Base-by-base conservation (phyloP, 352 stramenopile species). In the Phytophthora rubi region DNA sequence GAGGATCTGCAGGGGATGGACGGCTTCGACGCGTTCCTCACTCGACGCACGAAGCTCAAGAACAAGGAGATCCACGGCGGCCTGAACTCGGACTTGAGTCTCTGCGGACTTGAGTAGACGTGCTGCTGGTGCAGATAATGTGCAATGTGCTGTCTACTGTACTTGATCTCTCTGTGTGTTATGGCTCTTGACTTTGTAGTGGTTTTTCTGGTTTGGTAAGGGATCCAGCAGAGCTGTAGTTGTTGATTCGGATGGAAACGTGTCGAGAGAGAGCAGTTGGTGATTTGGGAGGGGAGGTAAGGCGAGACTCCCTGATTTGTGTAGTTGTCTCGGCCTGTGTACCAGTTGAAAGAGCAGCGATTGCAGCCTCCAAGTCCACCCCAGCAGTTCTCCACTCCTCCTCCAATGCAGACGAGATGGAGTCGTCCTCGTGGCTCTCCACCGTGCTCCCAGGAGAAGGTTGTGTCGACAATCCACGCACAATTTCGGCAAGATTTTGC, bases 11-110 rank as follows among this genome's bases (percentile, higher is more conserved):
- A 94, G 59, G 61, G 58, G 32, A 95, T 96, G 89, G 77, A 92
- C 16, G 87, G 89, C 35, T 87, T 93, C 45, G 80, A 94, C 10
- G 73, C 70, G 28, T 96, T 96, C 71, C 61, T 95, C 45, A 65
- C 75, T 59, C 81, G 89, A n/a, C 89, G 89, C 33, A 95, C 85
- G 42, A 72, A 84, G 62, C 76, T 92, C 42, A 96, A 96, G 68
- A 91, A 96, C 79, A 96, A 96, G 79, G 89, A 93, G 62, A 89
- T 96, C 56, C 84, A 94, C 57, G 86, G 84, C 45, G 89, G 89
- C 1, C 51, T 96, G 16, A 88, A 75, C 66, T 86, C 89, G 6
- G 87, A 96, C 75, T 71, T 91, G 59, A 95, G 86, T 69, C 76
- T 96, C 42, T 96, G 89, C 39, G 89, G 89, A 13, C 79, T 96